Evolutionary conservation across 257 asterid genomes (phyloP).

Genomic region (Nicotiana knightiana): DNA sequence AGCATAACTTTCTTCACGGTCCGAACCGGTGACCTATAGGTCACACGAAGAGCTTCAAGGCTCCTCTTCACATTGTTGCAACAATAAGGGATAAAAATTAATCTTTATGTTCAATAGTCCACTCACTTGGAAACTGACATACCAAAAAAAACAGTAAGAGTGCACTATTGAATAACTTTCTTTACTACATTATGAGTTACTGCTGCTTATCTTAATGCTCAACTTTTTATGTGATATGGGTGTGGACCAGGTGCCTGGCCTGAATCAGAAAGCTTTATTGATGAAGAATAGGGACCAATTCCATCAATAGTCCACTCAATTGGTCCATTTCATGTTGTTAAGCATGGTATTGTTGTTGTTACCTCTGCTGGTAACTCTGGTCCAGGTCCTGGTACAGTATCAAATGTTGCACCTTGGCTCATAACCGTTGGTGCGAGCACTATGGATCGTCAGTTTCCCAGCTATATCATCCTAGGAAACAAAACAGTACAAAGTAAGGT

Average conservation of each 20-base stretch:
- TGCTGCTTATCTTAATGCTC: neutral
- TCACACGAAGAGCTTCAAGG: too few relatives aligned
- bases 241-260: slow-evolving; percentile 76
- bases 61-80: too few relatives aligned
- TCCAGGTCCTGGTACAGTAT: slow-evolving; percentile 50
- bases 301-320: slow-evolving; percentile 61
- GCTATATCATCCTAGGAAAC: slow-evolving; percentile 55
- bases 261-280: slow-evolving; percentile 76
- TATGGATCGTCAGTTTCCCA: slow-evolving; percentile 66
- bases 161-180: neutral
- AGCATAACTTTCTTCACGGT: too few relatives aligned
- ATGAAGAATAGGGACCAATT: slow-evolving; percentile 57
- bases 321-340: slow-evolving; percentile 85
- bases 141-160: neutral
- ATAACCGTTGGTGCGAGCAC: slow-evolving; percentile 90
- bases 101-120: neutral
- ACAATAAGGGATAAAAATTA: too few relatives aligned
- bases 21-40: too few relatives aligned
- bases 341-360: slow-evolving; percentile 61
- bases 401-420: slow-evolving; percentile 82
- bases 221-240: neutral
- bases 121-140: neutral
- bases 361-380: slow-evolving; percentile 97
- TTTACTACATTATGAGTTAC: neutral
- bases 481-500: slow-evolving; percentile 34